These are phyloP conservation scores for Phialocephala sp. DNA, from an alignment of 2,329 filamentous ascomycete species.

Conservation along the genomic window DNA sequence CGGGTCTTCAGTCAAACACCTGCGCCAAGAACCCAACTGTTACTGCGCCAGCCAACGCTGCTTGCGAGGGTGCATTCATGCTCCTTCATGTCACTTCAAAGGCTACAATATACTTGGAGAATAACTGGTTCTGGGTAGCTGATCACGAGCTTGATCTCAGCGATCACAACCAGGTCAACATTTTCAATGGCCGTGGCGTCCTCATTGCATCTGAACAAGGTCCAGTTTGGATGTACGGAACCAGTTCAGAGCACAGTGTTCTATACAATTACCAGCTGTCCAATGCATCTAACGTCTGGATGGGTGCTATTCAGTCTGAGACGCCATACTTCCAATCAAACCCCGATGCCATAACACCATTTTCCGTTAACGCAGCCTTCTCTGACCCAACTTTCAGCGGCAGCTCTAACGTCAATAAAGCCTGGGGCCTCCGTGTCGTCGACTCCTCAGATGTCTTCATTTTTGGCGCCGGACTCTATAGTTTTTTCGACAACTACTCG, in stretches of 20 bases:
- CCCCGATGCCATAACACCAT: conserved; percentile 72
- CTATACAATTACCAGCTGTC: conserved; percentile 86
- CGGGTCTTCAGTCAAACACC: conserved; percentile 74
- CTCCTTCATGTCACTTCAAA: conserved; percentile 68
- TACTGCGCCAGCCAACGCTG: conserved; percentile 63
- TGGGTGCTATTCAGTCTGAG: conserved; percentile 86
- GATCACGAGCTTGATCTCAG: conserved; percentile 85
- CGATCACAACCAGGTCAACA: conserved; percentile 79
- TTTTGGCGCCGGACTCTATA: conserved; percentile 78
- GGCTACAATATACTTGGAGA: conserved; percentile 80
- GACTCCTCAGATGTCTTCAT: conserved; percentile 71
- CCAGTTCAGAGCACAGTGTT: conserved; percentile 69
- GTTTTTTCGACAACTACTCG: conserved; percentile 82
- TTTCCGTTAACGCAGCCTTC: conserved; percentile 61
- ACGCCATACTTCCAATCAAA: conserved; percentile 89
- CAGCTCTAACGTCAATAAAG: conserved; percentile 58
- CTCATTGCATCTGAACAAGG: conserved; percentile 75
- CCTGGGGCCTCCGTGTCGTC: conserved; percentile 76
- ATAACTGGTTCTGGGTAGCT: conserved; percentile 88
- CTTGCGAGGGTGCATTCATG: conserved; percentile 77
- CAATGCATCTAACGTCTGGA: conserved; percentile 79
- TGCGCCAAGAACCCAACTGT: conserved; percentile 78
- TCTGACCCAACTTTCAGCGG: conserved; percentile 71
- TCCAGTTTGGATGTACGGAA: conserved; percentile 82
- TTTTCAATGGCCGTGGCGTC: conserved; percentile 80